Base-by-base conservation (phyloP, 2,329 filamentous ascomycete species). In the Colletotrichum costaricense region DNA sequence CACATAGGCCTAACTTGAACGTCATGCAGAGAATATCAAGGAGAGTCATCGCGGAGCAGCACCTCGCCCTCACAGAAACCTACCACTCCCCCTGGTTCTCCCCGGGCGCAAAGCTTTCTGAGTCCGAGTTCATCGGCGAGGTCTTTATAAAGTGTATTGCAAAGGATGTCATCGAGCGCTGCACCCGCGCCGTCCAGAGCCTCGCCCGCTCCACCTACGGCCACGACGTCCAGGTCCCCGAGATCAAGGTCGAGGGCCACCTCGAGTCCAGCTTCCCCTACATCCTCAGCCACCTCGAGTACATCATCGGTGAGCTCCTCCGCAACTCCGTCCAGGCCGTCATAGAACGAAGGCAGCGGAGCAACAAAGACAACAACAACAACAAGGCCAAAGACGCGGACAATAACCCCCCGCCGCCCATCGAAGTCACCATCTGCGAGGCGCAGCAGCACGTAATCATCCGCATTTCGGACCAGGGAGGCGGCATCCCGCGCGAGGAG, bases 31-130 rank as follows among this genome's bases (percentile, higher is more conserved):
- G 97, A 73, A 99, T 99, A 77, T 98, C 95, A 57, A 92, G 97
- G 73, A 92, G 97, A 75, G 97, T 98, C 76, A 99, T 99, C 80
- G 97, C 97, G 42, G 97, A 99, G 83, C 97, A 99, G 79, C 97
- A 99, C 80, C 91, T 99, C 49, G 95, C 97, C 11, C 89, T 99
- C 22, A 98, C 95, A 5, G 95, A 98, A 77, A 98, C 95, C 1
- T 98, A 95, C 85, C 93, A 97, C 81, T 94, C 94, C 0, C 93
- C 94, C 2, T 95, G 94, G 91, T 95, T 98, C 85, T 96, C 95
- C 70, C 94, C 95, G 0, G 91, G 95, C 74, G 92, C 93, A 3
- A 93, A 93, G 76, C 88, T 93, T 52, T 88, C 90, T 54, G 89
- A 91, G 69, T 86, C 93, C 62, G 96, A 98, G 75, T 97, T 97